phyloP scores from a whole-genome alignment of 148 eudicot genomes.

The Selenicereus undatus region DNA sequence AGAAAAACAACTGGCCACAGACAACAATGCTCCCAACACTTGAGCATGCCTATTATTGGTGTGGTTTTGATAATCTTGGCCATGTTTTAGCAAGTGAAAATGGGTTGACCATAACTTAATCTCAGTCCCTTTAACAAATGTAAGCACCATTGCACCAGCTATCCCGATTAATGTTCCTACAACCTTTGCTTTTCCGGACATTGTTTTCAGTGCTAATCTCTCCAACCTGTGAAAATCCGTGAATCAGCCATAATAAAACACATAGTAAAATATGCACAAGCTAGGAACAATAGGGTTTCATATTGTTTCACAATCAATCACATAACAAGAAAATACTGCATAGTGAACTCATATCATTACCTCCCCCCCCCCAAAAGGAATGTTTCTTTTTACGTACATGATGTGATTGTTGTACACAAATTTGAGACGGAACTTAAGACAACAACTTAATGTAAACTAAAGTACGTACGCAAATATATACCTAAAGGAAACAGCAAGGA shows the following conservation, averaged over 20 bases:
- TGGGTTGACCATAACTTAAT: conserved; percentile 46
- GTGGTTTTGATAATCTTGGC: conserved; percentile 1
- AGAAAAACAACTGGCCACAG: conserved; percentile 29
- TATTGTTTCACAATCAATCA: too few relatives aligned
- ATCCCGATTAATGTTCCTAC: conserved; percentile 57
- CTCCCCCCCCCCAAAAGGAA: too few relatives aligned
- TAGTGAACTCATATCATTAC: too few relatives aligned
- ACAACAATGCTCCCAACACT: conserved; percentile 33
- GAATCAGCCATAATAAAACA: neutral
- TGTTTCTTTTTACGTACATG: too few relatives aligned
- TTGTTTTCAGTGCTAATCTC: conserved; percentile 33
- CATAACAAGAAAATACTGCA: too few relatives aligned
- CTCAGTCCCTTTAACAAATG: conserved; percentile 58
- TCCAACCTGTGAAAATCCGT: conserved; percentile 43
- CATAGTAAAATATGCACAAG: too few relatives aligned
- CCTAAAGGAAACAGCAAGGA: conserved; percentile 54
- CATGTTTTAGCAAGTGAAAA: conserved; percentile 34
- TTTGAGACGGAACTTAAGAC: too few relatives aligned
- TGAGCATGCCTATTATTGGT: conserved; percentile 9
- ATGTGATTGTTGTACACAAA: too few relatives aligned
- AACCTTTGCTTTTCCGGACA: conserved; percentile 61
- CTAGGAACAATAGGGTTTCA: too few relatives aligned
- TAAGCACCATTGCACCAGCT: conserved; percentile 71
- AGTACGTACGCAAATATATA: conserved; percentile 2
- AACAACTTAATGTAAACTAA: too few relatives aligned